Conservation (phyloP, 202 grass and related monocot species). For the Setaria italica region DNA sequence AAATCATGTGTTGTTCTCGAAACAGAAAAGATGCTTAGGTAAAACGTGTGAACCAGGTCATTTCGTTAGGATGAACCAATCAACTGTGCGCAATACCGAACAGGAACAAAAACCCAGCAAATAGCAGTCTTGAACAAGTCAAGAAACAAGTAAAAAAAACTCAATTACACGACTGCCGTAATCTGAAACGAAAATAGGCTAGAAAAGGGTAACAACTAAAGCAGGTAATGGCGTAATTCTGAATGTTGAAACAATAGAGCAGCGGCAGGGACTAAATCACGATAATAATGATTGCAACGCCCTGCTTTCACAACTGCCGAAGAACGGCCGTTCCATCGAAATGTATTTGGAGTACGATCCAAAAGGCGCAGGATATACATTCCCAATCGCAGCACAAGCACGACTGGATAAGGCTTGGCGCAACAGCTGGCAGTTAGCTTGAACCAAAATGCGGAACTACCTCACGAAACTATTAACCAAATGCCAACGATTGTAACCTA, state of each 20-base stretch:
- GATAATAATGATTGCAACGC: neutral
- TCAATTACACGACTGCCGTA: neutral
- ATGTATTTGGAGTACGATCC: neutral
- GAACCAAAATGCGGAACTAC: neutral
- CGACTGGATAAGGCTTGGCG: neutral
- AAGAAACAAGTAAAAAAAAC: neutral
- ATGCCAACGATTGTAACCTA: neutral
- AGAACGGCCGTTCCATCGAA: neutral
- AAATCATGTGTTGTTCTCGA: slow-evolving; percentile 3
- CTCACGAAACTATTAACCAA: slow-evolving; percentile 20
- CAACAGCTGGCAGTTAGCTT: neutral
- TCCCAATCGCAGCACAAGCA: neutral
- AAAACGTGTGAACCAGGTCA: slow-evolving; percentile 16
- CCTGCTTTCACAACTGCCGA: neutral
- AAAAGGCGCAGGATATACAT: neutral
- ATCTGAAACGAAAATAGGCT: neutral
- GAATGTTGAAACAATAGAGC: neutral
- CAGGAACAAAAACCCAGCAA: neutral
- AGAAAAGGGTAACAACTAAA: neutral
- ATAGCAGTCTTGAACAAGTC: neutral
- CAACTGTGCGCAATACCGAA: neutral
- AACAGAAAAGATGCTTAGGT: neutral
- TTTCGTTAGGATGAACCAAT: slow-evolving; percentile 20
- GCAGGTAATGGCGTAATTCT: neutral
- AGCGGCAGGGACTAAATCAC: neutral